A percentile compares a stretch with the other conserved stretches of the same genome.
Conservation (phyloP, 306 rosid genomes). For the Biancaea sappan region DNA sequence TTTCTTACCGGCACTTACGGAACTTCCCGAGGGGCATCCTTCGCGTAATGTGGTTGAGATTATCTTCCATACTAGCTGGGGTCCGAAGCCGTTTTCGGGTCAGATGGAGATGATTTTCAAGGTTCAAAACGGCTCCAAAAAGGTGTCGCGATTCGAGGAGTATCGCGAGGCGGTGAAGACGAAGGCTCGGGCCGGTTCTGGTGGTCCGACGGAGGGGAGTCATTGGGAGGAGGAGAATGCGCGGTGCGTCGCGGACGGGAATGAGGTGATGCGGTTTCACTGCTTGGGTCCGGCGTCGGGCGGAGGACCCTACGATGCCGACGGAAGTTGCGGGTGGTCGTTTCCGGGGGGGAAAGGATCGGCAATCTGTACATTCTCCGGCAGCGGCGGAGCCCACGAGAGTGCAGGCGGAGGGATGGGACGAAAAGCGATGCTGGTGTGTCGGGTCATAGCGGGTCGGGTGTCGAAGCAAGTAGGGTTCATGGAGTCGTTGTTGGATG, state of each 20-base stretch:
- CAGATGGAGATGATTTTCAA: constrained; percentile 76
- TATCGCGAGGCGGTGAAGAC: constrained; percentile 68
- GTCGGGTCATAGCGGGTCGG: constrained; percentile 93
- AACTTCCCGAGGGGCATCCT: constrained; percentile 79
- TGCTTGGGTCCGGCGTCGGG: constrained; percentile 64
- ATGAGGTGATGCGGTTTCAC: constrained; percentile 89
- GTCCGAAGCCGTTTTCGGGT: constrained; percentile 68
- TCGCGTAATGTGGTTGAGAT: constrained; percentile 88
- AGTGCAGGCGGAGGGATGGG: constrained; percentile 76
- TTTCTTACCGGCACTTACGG: constrained; percentile 52
- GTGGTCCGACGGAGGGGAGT: constrained; percentile 28
- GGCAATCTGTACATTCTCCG: constrained; percentile 74
- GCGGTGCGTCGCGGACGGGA: constrained; percentile 90
- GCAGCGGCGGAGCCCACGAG: constrained; percentile 81
- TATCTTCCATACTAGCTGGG: constrained; percentile 90
- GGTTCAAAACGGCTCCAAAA: constrained; percentile 62
- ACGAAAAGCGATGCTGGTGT: constrained; percentile 78
- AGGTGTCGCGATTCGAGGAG: constrained; percentile 83
- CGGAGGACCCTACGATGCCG: constrained; percentile 40
- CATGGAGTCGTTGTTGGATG: constrained; percentile 53
- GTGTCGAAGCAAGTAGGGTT: constrained; percentile 59
- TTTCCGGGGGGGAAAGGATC: constrained; percentile 60
- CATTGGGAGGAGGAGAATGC: constrained; percentile 81
- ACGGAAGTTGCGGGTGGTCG: constrained; percentile 53
- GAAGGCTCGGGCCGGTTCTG: constrained; percentile 50